phyloP scores from a whole-genome alignment of 495 filamentous ascomycete genomes.

The Trichoderma reesei region DNA sequence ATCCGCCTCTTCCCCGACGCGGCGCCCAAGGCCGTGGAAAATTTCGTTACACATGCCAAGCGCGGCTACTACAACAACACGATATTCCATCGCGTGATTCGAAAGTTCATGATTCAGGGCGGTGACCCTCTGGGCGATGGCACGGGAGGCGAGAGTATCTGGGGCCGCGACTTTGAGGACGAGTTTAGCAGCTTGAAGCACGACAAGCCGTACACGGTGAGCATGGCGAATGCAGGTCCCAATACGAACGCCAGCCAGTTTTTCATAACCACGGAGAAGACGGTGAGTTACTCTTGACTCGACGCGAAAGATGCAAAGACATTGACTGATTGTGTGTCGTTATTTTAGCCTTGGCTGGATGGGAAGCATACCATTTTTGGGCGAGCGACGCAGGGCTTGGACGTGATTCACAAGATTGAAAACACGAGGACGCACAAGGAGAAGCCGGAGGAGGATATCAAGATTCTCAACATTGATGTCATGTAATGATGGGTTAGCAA shows the following conservation, averaged over 20 bases:
- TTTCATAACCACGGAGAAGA: conserved; percentile 96
- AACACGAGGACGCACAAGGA: conserved; percentile 88
- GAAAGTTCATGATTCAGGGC: conserved; percentile 96
- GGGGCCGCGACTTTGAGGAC: conserved; percentile 92
- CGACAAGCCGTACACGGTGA: conserved; percentile 91
- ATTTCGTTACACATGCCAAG: conserved; percentile 86
- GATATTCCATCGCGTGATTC: conserved; percentile 94
- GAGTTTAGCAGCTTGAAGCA: conserved; percentile 88
- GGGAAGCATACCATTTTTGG: conserved; percentile 96
- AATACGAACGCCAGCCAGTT: conserved; percentile 80
- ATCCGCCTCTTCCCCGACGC: conserved; percentile 88
- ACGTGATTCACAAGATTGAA: conserved; percentile 96
- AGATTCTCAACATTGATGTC: conserved; percentile 84
- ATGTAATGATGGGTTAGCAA: conserved; percentile 20
- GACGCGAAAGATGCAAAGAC: conserved; percentile 10
- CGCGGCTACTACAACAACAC: conserved; percentile 93
- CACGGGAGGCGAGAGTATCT: conserved; percentile 93
- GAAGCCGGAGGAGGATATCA: conserved; percentile 93
- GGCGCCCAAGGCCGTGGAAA: conserved; percentile 94
- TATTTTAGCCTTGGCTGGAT: conserved; percentile 85
- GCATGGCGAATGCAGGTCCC: conserved; percentile 94
- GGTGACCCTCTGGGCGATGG: conserved; percentile 93
- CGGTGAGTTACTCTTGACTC: conserved; percentile 37
- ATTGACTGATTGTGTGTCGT: neutral
- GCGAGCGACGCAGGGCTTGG: conserved; percentile 74